These are phyloP conservation scores for Asterochloris sp. DNA, from an alignment of 139 green algal genomes.

Conservation along the genomic window DNA sequence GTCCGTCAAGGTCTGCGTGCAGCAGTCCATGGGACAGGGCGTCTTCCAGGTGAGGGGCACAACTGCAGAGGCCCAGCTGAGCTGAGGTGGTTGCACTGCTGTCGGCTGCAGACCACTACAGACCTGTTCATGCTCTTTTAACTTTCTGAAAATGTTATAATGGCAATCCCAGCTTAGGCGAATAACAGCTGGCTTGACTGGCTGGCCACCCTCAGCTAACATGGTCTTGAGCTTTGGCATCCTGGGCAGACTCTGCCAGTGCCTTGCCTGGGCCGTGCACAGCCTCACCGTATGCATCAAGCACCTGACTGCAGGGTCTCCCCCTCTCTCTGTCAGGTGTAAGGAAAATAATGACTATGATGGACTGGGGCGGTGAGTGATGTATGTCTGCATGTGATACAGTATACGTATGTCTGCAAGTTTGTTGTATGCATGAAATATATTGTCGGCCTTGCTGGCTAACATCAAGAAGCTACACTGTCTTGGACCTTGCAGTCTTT, in stretches of 20 bases:
- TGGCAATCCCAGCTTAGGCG: no score
- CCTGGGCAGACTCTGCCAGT: not conserved
- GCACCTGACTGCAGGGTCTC: conserved; percentile 38
- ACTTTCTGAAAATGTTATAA: not conserved
- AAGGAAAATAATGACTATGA: conserved; percentile 66
- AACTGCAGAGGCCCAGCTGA: not conserved
- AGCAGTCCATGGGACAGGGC: conserved; percentile 71
- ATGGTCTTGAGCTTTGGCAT: not conserved
- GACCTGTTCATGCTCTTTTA: not conserved
- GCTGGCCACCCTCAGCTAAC: no score
- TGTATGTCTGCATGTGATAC: not conserved
- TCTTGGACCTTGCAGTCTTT: no score
- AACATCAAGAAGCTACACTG: no score
- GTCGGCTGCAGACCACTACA: not conserved
- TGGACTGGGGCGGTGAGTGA: conserved; percentile 72
- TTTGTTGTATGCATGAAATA: no score
- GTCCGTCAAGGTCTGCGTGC: conserved; percentile 70
- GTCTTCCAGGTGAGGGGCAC: conserved; percentile 58
- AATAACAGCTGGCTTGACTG: no score
- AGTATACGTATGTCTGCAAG: no score
- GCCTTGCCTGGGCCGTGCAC: not conserved
- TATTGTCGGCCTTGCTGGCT: no score
- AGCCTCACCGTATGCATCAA: not conserved
- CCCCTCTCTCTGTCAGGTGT: conserved; percentile 67
- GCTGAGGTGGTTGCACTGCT: not conserved